A percentile compares a stretch with the other conserved stretches of the same genome.
These are phyloP conservation scores for Desmodesmus armatus DNA, from an alignment of 139 green algal genomes.

Conservation along the genomic window DNA sequence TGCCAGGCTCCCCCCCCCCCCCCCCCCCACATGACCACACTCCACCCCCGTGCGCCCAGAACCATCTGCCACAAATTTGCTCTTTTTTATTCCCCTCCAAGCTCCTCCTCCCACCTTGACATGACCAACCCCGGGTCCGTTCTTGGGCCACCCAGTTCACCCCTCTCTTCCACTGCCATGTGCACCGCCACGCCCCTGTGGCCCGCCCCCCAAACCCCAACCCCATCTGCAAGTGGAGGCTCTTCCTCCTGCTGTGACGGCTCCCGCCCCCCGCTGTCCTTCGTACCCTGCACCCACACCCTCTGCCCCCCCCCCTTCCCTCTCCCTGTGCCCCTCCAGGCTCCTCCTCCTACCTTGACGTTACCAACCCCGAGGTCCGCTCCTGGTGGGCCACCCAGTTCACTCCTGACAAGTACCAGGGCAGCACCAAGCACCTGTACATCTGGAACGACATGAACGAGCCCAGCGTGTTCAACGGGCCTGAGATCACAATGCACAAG, in stretches of 20 bases:
- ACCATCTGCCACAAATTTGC: too few species aligned
- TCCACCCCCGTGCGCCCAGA: too few species aligned
- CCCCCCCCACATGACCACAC: too few species aligned
- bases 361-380: constrained; percentile 84
- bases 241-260: too few species aligned
- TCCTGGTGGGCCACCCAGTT: constrained; percentile 96
- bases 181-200: too few species aligned
- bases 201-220: too few species aligned
- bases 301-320: too few species aligned
- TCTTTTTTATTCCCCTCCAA: constrained; percentile 1
- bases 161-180: too few species aligned
- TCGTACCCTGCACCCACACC: too few species aligned
- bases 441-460: constrained; percentile 99
- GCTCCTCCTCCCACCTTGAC: constrained; percentile 94
- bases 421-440: constrained; percentile 91
- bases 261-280: too few species aligned
- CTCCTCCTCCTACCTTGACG: constrained; percentile 94
- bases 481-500: constrained; percentile 97
- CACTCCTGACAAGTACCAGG: constrained; percentile 81
- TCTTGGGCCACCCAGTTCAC: constrained; percentile 96
- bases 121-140: constrained; percentile 82
- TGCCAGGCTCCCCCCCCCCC: too few species aligned
- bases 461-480: constrained; percentile 98
- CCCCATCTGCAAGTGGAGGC: too few species aligned
- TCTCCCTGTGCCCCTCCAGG: constrained; percentile 40